Evolutionary conservation across 148 eudicot species (phyloP).

Genomic region (Simmondsia chinensis): DNA sequence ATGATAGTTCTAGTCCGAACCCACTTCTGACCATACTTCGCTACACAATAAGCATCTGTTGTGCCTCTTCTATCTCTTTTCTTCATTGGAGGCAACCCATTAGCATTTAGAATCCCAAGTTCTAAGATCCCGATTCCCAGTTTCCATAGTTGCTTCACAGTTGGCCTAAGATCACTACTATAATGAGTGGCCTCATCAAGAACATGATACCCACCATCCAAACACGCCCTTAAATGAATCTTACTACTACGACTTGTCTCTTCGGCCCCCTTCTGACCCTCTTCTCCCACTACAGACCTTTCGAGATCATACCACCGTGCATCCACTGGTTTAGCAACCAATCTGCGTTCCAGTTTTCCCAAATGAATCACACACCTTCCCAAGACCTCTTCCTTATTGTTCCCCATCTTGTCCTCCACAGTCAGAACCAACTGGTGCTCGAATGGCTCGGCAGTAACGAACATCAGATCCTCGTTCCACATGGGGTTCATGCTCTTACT

Average conservation of each 20-base stretch:
- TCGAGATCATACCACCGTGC: conserved; percentile 25
- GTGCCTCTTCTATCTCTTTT: conserved; percentile 13
- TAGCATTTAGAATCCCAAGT: conserved; percentile 25
- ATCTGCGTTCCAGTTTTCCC: conserved; percentile 12
- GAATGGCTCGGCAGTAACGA: conserved; percentile 30
- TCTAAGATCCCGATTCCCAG: conserved; percentile 23
- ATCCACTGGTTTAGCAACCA: conserved; percentile 18
- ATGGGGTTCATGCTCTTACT: conserved; percentile 13
- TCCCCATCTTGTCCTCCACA: conserved; percentile 20
- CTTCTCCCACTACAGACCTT: neutral
- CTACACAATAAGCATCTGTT: conserved; percentile 37
- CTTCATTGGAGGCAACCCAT: conserved; percentile 20
- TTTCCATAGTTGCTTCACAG: conserved; percentile 32
- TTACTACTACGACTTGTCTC: conserved; percentile 10
- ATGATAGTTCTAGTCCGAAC: conserved; percentile 27
- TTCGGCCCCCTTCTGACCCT: neutral
- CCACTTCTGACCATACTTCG: conserved; percentile 41
- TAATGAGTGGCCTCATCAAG: conserved; percentile 22
- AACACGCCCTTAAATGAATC: conserved; percentile 25
- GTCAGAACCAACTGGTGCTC: conserved; percentile 21
- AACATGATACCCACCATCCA: conserved; percentile 40
- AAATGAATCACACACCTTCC: conserved; percentile 24
- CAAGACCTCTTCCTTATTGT: conserved; percentile 23
- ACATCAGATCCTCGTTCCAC: conserved; percentile 37
- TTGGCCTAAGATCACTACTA: conserved; percentile 31